Evolutionary conservation across 306 rosid species (phyloP).

Genomic region (Macrotyloma uniflorum): DNA sequence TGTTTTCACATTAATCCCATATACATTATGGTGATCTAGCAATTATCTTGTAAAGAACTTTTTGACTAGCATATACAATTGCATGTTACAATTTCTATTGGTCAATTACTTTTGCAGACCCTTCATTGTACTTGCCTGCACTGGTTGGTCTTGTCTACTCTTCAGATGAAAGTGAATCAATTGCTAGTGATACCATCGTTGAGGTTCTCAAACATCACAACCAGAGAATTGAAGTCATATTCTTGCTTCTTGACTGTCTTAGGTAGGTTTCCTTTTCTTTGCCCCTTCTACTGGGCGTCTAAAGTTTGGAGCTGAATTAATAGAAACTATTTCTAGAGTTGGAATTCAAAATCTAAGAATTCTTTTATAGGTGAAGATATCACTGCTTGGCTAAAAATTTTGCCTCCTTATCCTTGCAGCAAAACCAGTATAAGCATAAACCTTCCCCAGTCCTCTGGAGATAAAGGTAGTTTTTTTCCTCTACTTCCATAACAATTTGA

Average conservation of each 20-base stretch:
- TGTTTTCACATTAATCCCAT: conserved; percentile 8
- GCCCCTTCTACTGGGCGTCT: conserved; percentile 1
- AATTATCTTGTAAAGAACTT: conserved; percentile 13
- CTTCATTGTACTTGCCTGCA: conserved; percentile 67
- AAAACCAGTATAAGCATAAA: conserved; percentile 48
- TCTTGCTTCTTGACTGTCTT: conserved; percentile 79
- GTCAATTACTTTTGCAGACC: conserved; percentile 66
- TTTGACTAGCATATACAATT: conserved; percentile 7
- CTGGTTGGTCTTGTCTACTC: conserved; percentile 67
- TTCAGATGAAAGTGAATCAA: conserved; percentile 57
- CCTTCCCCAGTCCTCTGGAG: conserved; percentile 50
- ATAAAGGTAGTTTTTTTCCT: conserved; percentile 33
- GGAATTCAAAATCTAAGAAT: conserved; percentile 13
- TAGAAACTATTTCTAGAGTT: conserved; percentile 23
- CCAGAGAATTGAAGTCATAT: conserved; percentile 64
- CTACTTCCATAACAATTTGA: conserved; percentile 17
- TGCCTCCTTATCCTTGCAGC: conserved; percentile 55
- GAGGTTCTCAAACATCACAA: conserved; percentile 69
- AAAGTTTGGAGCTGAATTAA: conserved; percentile 19
- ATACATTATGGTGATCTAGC: neutral
- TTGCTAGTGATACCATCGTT: conserved; percentile 62
- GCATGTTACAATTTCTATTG: conserved; percentile 28
- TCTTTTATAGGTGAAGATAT: conserved; percentile 8
- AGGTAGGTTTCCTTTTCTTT: conserved; percentile 54
- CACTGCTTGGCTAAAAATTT: conserved; percentile 25